Conservation (phyloP, 495 filamentous ascomycete species). For the Podospora bellae-mahoneyi region DNA sequence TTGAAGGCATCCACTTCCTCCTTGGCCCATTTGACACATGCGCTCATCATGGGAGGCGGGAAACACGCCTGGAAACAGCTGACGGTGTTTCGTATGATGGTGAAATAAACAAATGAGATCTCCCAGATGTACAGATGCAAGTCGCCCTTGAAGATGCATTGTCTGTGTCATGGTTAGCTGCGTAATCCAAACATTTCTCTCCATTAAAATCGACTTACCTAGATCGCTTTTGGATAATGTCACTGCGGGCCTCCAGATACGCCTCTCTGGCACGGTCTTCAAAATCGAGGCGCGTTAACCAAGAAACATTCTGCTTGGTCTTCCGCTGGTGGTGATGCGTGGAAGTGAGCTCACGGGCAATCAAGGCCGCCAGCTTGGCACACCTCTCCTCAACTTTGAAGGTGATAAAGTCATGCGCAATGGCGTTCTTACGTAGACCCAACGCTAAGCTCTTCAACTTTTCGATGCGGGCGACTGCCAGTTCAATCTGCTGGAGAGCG, state of each 20-base stretch:
- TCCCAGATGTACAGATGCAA: slow-evolving; percentile 90
- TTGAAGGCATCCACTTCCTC: slow-evolving; percentile 90
- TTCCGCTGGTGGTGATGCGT: slow-evolving; percentile 66
- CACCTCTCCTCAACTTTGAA: slow-evolving; percentile 87
- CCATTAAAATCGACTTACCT: slow-evolving; percentile 51
- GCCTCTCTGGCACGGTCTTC: slow-evolving; percentile 84
- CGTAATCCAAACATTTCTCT: neutral
- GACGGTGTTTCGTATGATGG: slow-evolving; percentile 85
- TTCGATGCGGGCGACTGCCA: slow-evolving; percentile 76
- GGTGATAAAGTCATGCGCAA: slow-evolving; percentile 84
- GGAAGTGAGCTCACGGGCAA: slow-evolving; percentile 70
- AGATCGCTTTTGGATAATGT: slow-evolving; percentile 72
- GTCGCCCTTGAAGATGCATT: slow-evolving; percentile 91
- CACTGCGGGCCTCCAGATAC: slow-evolving; percentile 73
- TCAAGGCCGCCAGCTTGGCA: slow-evolving; percentile 65
- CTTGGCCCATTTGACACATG: slow-evolving; percentile 94
- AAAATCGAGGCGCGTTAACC: slow-evolving; percentile 81
- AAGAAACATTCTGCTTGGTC: slow-evolving; percentile 69
- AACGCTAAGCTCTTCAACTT: slow-evolving; percentile 73
- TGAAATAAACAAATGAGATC: slow-evolving; percentile 95
- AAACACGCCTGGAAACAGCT: slow-evolving; percentile 87
- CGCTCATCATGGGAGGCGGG: slow-evolving; percentile 77
- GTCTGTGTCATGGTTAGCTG: slow-evolving; percentile 51
- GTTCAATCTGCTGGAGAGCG: slow-evolving; percentile 84
- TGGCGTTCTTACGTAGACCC: slow-evolving; percentile 74